Evolutionary conservation across 257 asterid species (phyloP), one percentile per base, ranked within the genome.

Genomic region (Avicennia marina): DNA sequence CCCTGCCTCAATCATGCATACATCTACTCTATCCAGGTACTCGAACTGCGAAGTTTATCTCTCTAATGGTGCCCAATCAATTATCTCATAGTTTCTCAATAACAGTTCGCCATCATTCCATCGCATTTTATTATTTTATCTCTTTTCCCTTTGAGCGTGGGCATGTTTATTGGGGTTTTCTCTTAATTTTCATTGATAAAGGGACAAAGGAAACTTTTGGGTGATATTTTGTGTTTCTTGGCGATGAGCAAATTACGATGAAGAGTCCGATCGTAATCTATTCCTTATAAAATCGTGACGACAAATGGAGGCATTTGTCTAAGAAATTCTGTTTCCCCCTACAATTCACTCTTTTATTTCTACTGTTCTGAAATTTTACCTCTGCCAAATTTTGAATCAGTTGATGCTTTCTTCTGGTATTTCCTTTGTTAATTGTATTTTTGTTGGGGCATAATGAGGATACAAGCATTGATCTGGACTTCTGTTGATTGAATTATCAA

Each of bases 261-360:
- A 80, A 90, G 96, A 88, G 94, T 88, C 96, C 72, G 95, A 88
- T 73, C 73, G 84, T 81, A 76, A 81, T 82, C 86, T 90, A 85
- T 85, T 89, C 90, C 76, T 62, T 47, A 42, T 38, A 40, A 53
- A 73, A 66, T 66, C 68, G 66, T 88, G 95, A 78, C 62, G 94
- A 80, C 88, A 56, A 54, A 67, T 64, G 87, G 94, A 89, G 94
- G 94, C 95, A 83, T 89, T 89, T 85, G 90, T 83, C 94, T 83
- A 87, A 81, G 90, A 57, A 82, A 63, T 68, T 17, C 2, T 31
- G 4, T 17, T 12, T 4, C 29, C 52, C 21, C 39, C 41, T 15
- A 0, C 1, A n/a, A n/a, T 12, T 13, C 1, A 0, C 19, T 17
- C 26, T 47, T 0, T 9, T 11, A 0, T n/a, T 0, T 22, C 13